Evolutionary conservation across 495 filamentous ascomycete genomes (phyloP).

Genomic region (Hyaloscypha bicolor): DNA sequence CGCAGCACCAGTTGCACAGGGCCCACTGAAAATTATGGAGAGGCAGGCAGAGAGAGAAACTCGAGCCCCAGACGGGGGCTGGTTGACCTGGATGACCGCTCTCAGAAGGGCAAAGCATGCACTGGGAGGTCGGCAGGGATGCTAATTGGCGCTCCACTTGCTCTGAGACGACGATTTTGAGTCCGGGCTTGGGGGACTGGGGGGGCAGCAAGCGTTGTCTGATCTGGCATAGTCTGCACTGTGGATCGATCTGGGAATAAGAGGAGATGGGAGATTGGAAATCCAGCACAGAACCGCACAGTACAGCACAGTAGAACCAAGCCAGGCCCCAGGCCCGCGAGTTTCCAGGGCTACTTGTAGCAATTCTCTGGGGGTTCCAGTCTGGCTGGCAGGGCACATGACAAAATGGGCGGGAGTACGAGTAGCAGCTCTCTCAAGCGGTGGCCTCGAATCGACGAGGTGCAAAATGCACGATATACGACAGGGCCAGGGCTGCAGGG

Average conservation of each 20-base stretch:
- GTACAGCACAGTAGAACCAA: no score
- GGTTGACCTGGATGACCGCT: conserved; percentile 28
- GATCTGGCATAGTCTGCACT: conserved; percentile 22
- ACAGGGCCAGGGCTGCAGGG: conserved; percentile 6
- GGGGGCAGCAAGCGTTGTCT: conserved; percentile 22
- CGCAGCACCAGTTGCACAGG: conserved; percentile 7
- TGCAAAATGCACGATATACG: neutral
- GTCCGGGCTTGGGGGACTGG: conserved; percentile 16
- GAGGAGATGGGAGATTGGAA: neutral
- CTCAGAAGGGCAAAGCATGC: conserved; percentile 24
- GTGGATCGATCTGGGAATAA: conserved; percentile 9
- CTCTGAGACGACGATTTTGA: conserved; percentile 24
- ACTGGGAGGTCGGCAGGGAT: conserved; percentile 9
- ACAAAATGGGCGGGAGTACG: no score
- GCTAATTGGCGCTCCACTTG: conserved; percentile 21
- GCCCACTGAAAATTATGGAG: conserved; percentile 18
- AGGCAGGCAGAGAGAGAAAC: conserved; percentile 1
- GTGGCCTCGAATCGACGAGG: conserved; percentile 6
- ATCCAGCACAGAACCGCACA: neutral
- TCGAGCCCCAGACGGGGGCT: conserved; percentile 9
- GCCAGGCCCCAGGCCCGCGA: neutral
- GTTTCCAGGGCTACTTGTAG: neutral
- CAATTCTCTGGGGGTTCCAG: no score
- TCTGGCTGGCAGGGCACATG: neutral
- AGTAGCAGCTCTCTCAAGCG: neutral